Evolutionary conservation across 345 rosid species (phyloP).

Genomic region (Brassica nigra): DNA sequence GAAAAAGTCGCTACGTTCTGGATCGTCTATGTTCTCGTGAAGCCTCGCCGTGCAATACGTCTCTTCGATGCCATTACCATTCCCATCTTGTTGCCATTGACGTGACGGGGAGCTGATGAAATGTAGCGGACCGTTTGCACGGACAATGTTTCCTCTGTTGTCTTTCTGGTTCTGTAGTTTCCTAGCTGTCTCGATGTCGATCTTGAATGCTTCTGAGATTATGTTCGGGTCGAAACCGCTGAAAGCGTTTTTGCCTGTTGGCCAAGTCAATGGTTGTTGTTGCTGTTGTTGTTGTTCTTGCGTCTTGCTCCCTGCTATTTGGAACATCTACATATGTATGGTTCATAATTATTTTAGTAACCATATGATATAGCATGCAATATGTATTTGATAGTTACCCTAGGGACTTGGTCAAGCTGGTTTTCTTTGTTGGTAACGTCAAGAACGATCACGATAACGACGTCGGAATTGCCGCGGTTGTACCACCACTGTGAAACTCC

Average conservation of each 20-base stretch:
- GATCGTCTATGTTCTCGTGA: constrained; percentile 50
- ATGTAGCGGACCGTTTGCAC: constrained; percentile 44
- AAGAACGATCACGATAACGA: constrained; percentile 49
- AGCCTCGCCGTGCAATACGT: constrained; percentile 56
- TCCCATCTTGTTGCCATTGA: constrained; percentile 17
- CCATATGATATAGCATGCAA: constrained; percentile 20
- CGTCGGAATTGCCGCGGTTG: constrained; percentile 55
- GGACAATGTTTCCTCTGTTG: constrained; percentile 59
- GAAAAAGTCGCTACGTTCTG: constrained; percentile 54
- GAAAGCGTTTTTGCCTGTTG: constrained; percentile 52
- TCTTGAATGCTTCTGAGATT: constrained; percentile 50
- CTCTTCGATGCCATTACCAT: constrained; percentile 59
- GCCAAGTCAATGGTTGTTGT: constrained; percentile 26
- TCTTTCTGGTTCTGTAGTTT: constrained; percentile 48
- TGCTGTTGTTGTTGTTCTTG: constrained; percentile 25
- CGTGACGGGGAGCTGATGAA: constrained; percentile 36
- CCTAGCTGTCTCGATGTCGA: constrained; percentile 50
- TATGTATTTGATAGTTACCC: constrained; percentile 42
- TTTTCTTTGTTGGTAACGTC: constrained; percentile 53
- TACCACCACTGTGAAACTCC: constrained; percentile 68
- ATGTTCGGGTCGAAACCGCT: constrained; percentile 48
- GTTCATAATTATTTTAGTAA: neutral
- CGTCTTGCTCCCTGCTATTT: constrained; percentile 59
- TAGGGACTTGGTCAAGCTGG: constrained; percentile 60
- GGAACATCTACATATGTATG: constrained; percentile 49